Evolutionary conservation across 1,284 basidiomycete genomes (phyloP), one percentile per base, ranked within the genome.

Genomic region (Irpex rosettiformis): DNA sequence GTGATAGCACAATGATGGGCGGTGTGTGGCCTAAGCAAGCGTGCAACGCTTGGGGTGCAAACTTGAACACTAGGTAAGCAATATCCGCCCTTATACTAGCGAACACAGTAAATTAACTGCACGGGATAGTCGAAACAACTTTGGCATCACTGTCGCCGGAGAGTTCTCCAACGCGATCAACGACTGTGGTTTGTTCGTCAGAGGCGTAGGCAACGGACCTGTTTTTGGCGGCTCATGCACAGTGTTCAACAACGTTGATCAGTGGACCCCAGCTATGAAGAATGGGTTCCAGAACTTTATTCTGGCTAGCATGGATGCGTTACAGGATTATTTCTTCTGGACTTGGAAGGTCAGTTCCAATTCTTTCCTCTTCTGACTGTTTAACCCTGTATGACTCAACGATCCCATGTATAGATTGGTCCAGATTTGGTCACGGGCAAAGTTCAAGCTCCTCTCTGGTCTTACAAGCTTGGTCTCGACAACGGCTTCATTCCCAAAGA

Each of bases 401-500:
- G 40, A 22, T 57, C 25, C 24, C 16, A 21, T 43, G 45, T 27
- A 18, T 52, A 91, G 83, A 86, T 96, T 65, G 92, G 86, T 51
- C 83, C 86, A 67, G 90, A 76, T 22, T 72, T 82, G 1, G 76
- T 77, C 3, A 75, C 82, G 7, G 83, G 83, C 58, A 75, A 70
- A 16, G 82, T 91, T 6, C 78, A 84, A 67, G 74, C 89, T 2
- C 90, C 91, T 24, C 77, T 88, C 33, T 91, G 93, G 93, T 88
- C 89, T 42, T 94, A 94, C 75, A 73, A 86, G 66, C 87, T 93
- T 61, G 94, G 94, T 33, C 77, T 93, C 45, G 72, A 83, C 65
- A 73, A 85, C 54, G 94, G 93, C 8, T 96, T 86, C 85, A 87
- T 94, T 62, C 91, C 93, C 16, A 75, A 72, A 0, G 90, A 96